A percentile compares a stretch with the other conserved stretches of the same genome.
Conservation (phyloP, 1,139 yeast species). For the Pichiaceae sp. region DNA sequence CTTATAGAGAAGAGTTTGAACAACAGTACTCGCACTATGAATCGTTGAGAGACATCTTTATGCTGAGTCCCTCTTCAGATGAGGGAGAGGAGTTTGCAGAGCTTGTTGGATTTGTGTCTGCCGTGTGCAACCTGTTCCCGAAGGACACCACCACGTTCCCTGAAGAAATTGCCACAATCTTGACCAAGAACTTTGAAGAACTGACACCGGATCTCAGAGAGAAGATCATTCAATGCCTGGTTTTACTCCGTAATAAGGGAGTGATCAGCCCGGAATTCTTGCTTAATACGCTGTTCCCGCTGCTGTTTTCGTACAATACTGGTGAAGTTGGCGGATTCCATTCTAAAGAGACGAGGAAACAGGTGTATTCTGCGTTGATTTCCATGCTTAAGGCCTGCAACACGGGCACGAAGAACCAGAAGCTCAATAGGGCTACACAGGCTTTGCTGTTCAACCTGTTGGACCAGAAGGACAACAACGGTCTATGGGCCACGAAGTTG, state of each 20-base stretch:
- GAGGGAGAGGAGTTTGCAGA: conserved; percentile 73
- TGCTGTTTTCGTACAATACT: conserved; percentile 42
- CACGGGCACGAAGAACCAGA: conserved; percentile 78
- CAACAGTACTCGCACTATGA: conserved; percentile 92
- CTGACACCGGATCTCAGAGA: conserved; percentile 82
- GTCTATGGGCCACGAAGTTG: conserved; percentile 92
- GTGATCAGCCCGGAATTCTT: conserved; percentile 73
- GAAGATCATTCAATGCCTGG: conserved; percentile 81
- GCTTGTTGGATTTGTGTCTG: conserved; percentile 82
- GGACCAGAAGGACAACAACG: conserved; percentile 53
- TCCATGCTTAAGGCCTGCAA: conserved; percentile 75
- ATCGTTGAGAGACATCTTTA: conserved; percentile 78
- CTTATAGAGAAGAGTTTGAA: conserved; percentile 86
- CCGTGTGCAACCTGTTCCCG: conserved; percentile 85
- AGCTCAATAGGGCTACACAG: conserved; percentile 81
- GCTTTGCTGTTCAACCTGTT: conserved; percentile 81
- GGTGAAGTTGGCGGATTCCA: conserved; percentile 43
- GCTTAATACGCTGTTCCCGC: conserved; percentile 83
- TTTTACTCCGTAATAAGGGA: conserved; percentile 83
- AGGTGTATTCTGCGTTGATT: conserved; percentile 71
- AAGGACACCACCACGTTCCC: conserved; percentile 83
- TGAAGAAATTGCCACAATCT: conserved; percentile 59
- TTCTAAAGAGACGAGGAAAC: conserved; percentile 75
- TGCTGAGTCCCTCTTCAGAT: conserved; percentile 54
- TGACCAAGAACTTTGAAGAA: conserved; percentile 69